Evolutionary conservation across 2,329 filamentous ascomycete genomes (phyloP), one percentile per base, ranked within the genome.

Genomic region (Diaporthe australafricana): DNA sequence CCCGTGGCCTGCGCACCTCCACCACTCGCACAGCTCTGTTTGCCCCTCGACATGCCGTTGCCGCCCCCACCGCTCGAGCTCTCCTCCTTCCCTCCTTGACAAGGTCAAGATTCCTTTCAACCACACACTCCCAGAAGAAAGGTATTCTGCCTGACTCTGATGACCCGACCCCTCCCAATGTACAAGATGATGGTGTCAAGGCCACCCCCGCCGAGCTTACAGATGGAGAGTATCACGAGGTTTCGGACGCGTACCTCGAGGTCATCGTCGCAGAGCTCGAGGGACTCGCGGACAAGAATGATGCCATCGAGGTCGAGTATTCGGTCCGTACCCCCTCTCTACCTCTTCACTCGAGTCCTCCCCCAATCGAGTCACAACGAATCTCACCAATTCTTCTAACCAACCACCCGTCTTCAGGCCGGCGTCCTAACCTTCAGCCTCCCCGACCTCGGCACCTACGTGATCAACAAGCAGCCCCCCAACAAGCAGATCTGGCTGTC

Each of bases 401-500:
- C 68, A 50, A 3, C 50, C 50, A 17, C 9, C 20, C 55, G 38
- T 38, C 42, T 25, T 56, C 77, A 98, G 95, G 89, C 94, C 68
- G 96, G 96, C 70, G 95, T 98, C 70, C 87, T 98, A 77, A 95
- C 91, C 74, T 87, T 98, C 78, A 87, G 85, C 8, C 90, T 94
- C 77, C 89, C 90, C 1, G 85, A 87, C 16, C 86, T 90, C 65
- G 95, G 95, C 74, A 96, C 90, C 38, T 99, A 97, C 80, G 94
- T 99, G 73, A 89, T 99, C 84, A 99, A 99, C 89, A 99, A 99
- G 83, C 96, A 99, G 82, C 96, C 96, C 0, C 95, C 96, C 25
- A 98, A 98, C 87, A 96, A 95, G 86, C 96, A 93, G 81, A 98
- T 99, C 79, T 99, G 96, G 96, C 90, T 98, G 56, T 96, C 94